Base-by-base conservation (phyloP, 2,329 filamentous ascomycete species). In the Pleurostoma richardsiae region DNA sequence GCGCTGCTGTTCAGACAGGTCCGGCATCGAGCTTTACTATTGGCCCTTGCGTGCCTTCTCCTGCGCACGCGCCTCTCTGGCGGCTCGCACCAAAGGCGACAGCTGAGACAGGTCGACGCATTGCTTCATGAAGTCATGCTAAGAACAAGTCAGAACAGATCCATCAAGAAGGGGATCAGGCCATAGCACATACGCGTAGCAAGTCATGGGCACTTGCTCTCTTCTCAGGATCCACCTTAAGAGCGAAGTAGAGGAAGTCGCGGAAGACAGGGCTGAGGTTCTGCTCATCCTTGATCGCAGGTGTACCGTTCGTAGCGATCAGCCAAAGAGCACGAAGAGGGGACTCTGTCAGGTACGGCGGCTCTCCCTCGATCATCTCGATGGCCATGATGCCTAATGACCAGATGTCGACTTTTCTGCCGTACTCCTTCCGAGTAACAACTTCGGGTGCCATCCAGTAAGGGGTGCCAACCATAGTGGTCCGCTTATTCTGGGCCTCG, bases 371-470 rank as follows among this genome's bases (percentile, higher is more conserved):
- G 54, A 99, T 96, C 94, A 99, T 99, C 69, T 99, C 94, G 60
- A 99, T 97, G 6, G 94, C 90, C 94, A 99, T 97, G 70, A 99
- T 99, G 49, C 94, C 94, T 40, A 99, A 74, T 49, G 89, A 95
- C 94, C 94, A 99, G 56, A 99, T 96, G 62, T 99, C 94, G 46
- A 99, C 92, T 69, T 97, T 99, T 52, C 92, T 86, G 55, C 94
- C 94, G 68, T 99, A 99, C 69, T 97, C 94, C 67, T 97, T 97
- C 39, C 91, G 79, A 5, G 90, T 97, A 29, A 99, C 94, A 27
- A 99, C 92, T 69, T 99, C 94, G 4, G 94, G 94, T 2, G 94
- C 94, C 94, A 99, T 99, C 94, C 94, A 99, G 69, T 99, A 99
- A 2, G 94, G 94, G 6, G 94, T 97, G 45, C 94, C 94, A 40